Conservation (phyloP, 2,329 filamentous ascomycete genomes). For the Colletotrichum camelliae region DNA sequence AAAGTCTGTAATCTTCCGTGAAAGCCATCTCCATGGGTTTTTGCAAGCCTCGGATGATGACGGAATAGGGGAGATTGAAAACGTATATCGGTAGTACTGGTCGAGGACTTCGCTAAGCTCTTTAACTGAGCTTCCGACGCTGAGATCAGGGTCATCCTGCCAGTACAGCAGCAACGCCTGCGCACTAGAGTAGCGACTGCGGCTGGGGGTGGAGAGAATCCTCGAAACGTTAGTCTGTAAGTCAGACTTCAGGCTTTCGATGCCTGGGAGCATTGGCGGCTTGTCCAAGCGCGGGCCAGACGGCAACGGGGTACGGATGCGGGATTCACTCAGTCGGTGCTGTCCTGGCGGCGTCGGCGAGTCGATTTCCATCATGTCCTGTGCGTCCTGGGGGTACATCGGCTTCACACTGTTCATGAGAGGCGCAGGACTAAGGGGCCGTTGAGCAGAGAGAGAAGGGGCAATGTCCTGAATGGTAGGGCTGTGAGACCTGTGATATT, state of each 20-base stretch:
- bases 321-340: constrained; percentile 49
- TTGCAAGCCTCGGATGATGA: constrained; percentile 50
- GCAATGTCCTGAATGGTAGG: constrained; percentile 56
- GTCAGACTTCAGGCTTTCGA: constrained; percentile 56
- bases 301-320: constrained; percentile 61
- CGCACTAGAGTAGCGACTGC: constrained; percentile 59
- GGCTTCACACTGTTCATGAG: constrained; percentile 38
- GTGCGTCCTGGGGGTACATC: constrained; percentile 49
- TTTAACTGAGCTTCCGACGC: constrained; percentile 38
- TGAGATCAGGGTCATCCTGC: constrained; percentile 56
- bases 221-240: constrained; percentile 56
- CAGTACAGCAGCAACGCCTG: constrained; percentile 60
- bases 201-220: constrained; percentile 54
- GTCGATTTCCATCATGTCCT: constrained; percentile 67
- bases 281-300: constrained; percentile 61
- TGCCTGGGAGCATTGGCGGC: constrained; percentile 52
- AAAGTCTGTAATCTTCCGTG: constrained; percentile 56
- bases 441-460: constrained; percentile 43
- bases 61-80: constrained; percentile 55
- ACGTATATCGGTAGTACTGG: constrained; percentile 57
- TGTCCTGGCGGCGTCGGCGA: constrained; percentile 41
- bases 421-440: constrained; percentile 53
- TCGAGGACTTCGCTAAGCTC: constrained; percentile 57
- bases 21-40: constrained; percentile 60
- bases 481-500: constrained; percentile 58